A percentile compares a stretch with the other conserved stretches of the same genome.
phyloP scores from a whole-genome alignment of 345 rosid genomes.

The Citrus reticulata region DNA sequence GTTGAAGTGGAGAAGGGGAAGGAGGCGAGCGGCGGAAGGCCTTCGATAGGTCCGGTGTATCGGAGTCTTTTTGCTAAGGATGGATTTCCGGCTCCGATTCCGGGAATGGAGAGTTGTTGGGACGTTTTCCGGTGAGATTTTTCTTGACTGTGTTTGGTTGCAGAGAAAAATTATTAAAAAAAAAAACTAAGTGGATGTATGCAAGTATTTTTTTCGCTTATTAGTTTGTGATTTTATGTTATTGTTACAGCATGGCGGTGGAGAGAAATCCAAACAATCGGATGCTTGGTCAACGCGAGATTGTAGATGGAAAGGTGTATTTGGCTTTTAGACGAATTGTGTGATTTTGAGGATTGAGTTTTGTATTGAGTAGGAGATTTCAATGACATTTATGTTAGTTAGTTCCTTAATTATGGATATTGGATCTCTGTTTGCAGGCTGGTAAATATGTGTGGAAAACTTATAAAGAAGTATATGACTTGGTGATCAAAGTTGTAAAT shows the following conservation, averaged over 20 bases:
- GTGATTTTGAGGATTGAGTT: neutral
- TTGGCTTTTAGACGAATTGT: neutral
- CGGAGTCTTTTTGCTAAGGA: constrained; percentile 73
- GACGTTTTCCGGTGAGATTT: constrained; percentile 78
- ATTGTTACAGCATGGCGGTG: constrained; percentile 57
- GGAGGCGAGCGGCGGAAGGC: constrained; percentile 56
- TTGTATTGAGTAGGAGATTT: neutral
- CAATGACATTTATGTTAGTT: neutral
- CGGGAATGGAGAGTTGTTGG: constrained; percentile 89
- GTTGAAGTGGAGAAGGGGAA: constrained; percentile 71
- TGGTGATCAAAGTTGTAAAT: constrained; percentile 78
- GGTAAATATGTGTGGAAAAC: constrained; percentile 87
- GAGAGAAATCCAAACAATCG: constrained; percentile 67
- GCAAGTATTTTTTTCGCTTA: neutral
- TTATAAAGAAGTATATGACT: constrained; percentile 72
- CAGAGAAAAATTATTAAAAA: neutral
- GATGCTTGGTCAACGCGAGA: constrained; percentile 89
- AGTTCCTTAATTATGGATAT: neutral
- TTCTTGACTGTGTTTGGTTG: constrained; percentile 6
- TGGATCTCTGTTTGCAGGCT: constrained; percentile 43
- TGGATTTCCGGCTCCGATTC: constrained; percentile 74
- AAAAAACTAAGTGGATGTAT: too few relatives aligned
- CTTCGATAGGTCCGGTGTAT: constrained; percentile 84
- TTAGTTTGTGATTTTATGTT: constrained; percentile 7
- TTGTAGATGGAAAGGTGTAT: constrained; percentile 69